These are phyloP conservation scores for Vitis hybrid DNA, from an alignment of 177 flowering plant genomes.

Conservation along the genomic window DNA sequence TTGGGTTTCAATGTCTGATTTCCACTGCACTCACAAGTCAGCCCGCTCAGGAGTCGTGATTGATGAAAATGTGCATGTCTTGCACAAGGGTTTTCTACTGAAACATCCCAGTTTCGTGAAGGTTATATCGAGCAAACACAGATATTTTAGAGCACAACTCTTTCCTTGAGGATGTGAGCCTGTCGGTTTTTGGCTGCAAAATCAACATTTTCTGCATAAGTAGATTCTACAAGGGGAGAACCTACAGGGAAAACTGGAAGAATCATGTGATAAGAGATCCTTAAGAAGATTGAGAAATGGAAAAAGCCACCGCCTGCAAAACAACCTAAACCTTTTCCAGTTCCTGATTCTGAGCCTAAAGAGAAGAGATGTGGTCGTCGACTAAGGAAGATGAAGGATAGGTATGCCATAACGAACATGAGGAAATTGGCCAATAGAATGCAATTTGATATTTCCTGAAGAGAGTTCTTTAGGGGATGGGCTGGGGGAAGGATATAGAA, in stretches of 20 bases:
- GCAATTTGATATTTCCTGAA: slow-evolving; percentile 91
- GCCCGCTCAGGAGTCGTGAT: slow-evolving; percentile 75
- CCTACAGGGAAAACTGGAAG: slow-evolving; percentile 83
- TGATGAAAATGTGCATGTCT: slow-evolving; percentile 77
- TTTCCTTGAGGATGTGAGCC: slow-evolving; percentile 80
- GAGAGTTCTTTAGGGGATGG: slow-evolving; percentile 99
- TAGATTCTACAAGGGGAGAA: slow-evolving; percentile 84
- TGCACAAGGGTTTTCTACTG: slow-evolving; percentile 85
- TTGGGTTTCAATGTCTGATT: slow-evolving; percentile 80
- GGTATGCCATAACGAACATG: slow-evolving; percentile 96
- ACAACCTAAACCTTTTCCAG: slow-evolving; percentile 95
- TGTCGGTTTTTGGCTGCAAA: slow-evolving; percentile 83
- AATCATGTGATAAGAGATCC: slow-evolving; percentile 62
- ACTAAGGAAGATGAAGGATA: slow-evolving; percentile 94
- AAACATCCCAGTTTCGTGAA: slow-evolving; percentile 84
- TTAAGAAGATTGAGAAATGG: slow-evolving; percentile 93
- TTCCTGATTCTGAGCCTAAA: slow-evolving; percentile 96
- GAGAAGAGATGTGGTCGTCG: slow-evolving; percentile 97
- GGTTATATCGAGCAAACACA: slow-evolving; percentile 92
- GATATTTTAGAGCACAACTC: slow-evolving; percentile 86
- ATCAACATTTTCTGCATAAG: slow-evolving; percentile 90
- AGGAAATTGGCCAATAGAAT: slow-evolving; percentile 95
- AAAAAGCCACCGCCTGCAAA: slow-evolving; percentile 98
- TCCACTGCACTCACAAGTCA: slow-evolving; percentile 69
- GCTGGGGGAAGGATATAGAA: slow-evolving; percentile 96